Conservation (phyloP, 192 early-diverging fungal species). For the Haplosporangium gracile region DNA sequence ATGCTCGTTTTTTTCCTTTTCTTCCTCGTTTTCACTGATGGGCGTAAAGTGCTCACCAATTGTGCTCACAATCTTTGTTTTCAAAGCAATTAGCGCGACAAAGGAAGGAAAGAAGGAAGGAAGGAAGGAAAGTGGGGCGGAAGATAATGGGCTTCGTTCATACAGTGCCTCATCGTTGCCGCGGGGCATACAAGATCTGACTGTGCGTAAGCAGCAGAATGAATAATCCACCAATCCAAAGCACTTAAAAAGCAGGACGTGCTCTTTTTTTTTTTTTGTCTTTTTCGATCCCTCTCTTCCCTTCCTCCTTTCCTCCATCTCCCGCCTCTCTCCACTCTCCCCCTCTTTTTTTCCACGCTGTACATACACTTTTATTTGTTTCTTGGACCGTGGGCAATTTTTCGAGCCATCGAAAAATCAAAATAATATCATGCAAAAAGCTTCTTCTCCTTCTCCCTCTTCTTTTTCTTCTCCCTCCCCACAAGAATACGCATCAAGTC, state of each 20-base stretch:
- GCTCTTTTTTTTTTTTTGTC: conserved; percentile 9
- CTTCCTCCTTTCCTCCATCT: neutral
- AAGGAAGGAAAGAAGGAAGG: neutral
- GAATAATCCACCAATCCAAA: neutral
- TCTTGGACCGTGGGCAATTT: conserved; percentile 1
- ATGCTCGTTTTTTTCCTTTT: neutral
- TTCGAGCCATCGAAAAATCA: neutral
- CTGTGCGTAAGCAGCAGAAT: neutral
- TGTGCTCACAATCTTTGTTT: neutral
- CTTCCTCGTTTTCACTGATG: neutral
- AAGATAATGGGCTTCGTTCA: too few relatives aligned
- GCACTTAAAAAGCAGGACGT: neutral
- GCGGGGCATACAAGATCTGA: neutral
- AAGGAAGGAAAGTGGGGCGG: neutral
- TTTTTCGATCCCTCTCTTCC: neutral
- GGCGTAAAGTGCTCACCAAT: conserved; percentile 4
- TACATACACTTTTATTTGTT: neutral
- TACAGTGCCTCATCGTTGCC: neutral
- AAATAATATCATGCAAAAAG: neutral
- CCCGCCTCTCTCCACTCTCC: neutral
- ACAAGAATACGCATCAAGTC: neutral
- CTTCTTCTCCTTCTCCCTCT: neutral
- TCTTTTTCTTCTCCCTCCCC: neutral
- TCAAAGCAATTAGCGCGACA: neutral
- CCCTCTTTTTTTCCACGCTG: neutral